Evolutionary conservation across 305 asterid genomes (phyloP).

Genomic region (Rubia tinctorum): DNA sequence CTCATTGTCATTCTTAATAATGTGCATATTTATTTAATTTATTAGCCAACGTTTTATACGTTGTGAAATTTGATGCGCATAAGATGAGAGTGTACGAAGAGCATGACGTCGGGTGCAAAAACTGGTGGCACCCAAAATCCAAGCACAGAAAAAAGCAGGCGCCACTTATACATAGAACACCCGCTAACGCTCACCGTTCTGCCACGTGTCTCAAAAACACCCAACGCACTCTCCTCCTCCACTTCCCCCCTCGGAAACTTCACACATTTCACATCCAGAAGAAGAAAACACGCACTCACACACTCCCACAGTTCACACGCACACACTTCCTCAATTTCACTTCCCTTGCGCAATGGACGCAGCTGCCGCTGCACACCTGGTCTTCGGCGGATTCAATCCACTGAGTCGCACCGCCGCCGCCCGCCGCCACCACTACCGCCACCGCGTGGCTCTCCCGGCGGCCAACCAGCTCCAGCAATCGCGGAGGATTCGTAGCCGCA

Average conservation of each 20-base stretch:
- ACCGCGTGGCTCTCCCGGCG: conserved; percentile 5
- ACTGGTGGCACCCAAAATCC: conserved; percentile 5
- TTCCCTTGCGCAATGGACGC: conserved; percentile 67
- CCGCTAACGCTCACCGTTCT: conserved; percentile 30
- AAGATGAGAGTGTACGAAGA: background rate
- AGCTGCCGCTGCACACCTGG: conserved; percentile 55
- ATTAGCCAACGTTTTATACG: too few relatives aligned
- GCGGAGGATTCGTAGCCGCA: conserved; percentile 24
- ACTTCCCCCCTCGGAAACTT: background rate
- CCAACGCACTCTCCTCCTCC: background rate
- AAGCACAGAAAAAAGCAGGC: background rate
- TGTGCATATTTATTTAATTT: too few relatives aligned
- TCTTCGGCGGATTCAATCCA: conserved; percentile 59
- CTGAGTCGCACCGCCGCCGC: conserved; percentile 30
- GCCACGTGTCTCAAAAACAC: conserved; percentile 49
- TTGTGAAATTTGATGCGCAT: background rate
- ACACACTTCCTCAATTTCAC: background rate
- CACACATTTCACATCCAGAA: conserved; percentile 9
- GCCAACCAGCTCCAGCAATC: conserved; percentile 7
- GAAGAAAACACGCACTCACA: background rate
- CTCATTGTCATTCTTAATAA: too few relatives aligned
- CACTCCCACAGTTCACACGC: background rate
- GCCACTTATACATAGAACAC: background rate
- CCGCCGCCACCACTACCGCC: conserved; percentile 18
- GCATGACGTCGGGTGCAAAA: background rate